phyloP scores from a whole-genome alignment of 2,329 filamentous ascomycete species.

The Fusarium oxysporum region DNA sequence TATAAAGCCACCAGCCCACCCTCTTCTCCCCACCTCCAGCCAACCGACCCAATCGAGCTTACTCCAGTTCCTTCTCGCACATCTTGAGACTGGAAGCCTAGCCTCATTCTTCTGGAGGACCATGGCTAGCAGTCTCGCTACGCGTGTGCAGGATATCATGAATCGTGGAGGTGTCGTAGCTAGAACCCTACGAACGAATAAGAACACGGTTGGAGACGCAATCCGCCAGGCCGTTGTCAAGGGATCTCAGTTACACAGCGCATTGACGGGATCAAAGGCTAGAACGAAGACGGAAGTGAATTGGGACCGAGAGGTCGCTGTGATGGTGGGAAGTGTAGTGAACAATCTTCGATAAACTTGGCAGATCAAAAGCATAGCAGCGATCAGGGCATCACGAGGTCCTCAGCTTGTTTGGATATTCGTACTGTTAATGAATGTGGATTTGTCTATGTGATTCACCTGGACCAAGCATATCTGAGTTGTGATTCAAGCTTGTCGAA shows the following conservation, averaged over 20 bases:
- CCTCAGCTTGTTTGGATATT: background rate
- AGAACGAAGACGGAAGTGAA: conserved; percentile 61
- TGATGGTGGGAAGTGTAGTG: conserved; percentile 90
- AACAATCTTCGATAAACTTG: conserved; percentile 59
- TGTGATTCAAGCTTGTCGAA: background rate
- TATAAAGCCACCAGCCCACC: conserved; percentile 76
- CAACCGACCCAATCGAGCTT: conserved; percentile 62
- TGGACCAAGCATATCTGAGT: background rate
- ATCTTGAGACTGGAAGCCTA: conserved; percentile 89
- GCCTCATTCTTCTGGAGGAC: conserved; percentile 95
- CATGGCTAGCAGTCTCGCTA: conserved; percentile 80
- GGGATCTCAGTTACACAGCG: conserved; percentile 76
- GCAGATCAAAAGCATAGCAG: background rate
- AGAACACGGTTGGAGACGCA: conserved; percentile 78
- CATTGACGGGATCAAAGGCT: conserved; percentile 56
- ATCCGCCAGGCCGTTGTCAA: conserved; percentile 85
- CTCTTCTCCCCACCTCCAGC: conserved; percentile 62
- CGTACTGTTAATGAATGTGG: background rate
- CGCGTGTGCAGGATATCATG: conserved; percentile 86
- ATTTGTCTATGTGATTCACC: background rate
- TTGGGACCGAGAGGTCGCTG: conserved; percentile 93
- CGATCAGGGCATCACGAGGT: background rate
- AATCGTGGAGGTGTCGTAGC: conserved; percentile 85
- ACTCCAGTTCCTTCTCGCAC: conserved; percentile 76
- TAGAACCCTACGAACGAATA: conserved; percentile 81